phyloP scores from a whole-genome alignment of 768 basidiomycete genomes.

The Lactarius hengduanensis region DNA sequence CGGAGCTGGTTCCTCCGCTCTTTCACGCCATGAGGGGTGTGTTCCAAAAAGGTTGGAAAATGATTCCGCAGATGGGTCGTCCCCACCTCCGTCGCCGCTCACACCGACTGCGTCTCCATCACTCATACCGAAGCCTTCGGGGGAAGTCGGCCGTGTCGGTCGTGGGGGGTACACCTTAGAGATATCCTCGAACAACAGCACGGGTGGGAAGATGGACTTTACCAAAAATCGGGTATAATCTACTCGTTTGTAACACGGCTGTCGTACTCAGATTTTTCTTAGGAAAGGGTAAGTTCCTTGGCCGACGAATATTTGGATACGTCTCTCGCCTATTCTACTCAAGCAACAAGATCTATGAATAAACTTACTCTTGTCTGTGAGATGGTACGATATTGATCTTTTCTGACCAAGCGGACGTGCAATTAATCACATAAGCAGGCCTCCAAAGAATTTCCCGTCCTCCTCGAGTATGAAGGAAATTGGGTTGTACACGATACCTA shows the following conservation, averaged over 20 bases:
- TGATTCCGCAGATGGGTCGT: background rate
- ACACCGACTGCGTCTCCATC: background rate
- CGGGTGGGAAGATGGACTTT: constrained; percentile 6
- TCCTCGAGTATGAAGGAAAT: background rate
- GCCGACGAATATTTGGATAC: constrained; percentile 3
- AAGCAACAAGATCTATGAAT: background rate
- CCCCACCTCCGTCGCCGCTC: background rate
- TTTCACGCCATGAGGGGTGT: background rate
- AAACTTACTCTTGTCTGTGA: background rate
- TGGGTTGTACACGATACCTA: constrained; percentile 5
- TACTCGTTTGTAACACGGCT: background rate
- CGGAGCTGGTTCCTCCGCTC: background rate
- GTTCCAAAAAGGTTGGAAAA: background rate
- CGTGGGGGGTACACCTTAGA: background rate
- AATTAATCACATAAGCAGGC: background rate
- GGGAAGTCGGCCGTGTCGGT: background rate
- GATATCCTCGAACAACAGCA: background rate
- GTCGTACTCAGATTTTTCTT: background rate
- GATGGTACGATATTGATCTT: background rate
- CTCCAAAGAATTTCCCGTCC: background rate
- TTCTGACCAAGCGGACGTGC: background rate
- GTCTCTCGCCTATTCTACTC: background rate
- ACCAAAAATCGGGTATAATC: background rate
- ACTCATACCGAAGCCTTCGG: constrained; percentile 4
- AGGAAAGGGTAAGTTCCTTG: background rate